These are phyloP conservation scores for Psilocybe tampanensis DNA, from an alignment of 768 basidiomycete species.

Conservation along the genomic window DNA sequence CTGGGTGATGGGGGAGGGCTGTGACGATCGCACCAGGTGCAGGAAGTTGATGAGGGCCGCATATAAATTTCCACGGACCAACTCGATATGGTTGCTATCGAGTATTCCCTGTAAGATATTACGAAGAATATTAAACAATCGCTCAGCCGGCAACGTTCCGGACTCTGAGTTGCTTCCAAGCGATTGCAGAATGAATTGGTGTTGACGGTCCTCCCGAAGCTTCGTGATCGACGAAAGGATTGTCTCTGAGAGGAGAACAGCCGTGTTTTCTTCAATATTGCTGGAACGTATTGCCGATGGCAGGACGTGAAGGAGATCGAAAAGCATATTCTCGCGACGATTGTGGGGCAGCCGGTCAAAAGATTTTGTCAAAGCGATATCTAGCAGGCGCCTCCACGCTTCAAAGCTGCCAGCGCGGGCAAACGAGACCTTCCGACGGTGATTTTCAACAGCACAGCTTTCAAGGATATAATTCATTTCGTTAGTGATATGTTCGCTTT, in stretches of 20 bases:
- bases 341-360: constrained; percentile 83
- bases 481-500: constrained; percentile 63
- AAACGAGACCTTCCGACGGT: constrained; percentile 77
- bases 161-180: constrained; percentile 63
- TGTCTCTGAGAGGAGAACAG: constrained; percentile 83
- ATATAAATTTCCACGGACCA: constrained; percentile 94
- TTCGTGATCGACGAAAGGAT: constrained; percentile 84
- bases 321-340: constrained; percentile 84
- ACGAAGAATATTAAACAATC: constrained; percentile 73
- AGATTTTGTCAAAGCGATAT: constrained; percentile 84
- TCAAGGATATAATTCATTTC: constrained; percentile 81
- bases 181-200: constrained; percentile 69
- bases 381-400: constrained; percentile 84
- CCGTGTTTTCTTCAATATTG: constrained; percentile 69
- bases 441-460: constrained; percentile 87
- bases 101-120: constrained; percentile 74
- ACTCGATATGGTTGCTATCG: constrained; percentile 77
- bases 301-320: constrained; percentile 86
- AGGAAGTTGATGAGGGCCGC: constrained; percentile 89
- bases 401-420: constrained; percentile 74
- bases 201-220: constrained; percentile 79
- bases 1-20: constrained; percentile 18
- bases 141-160: constrained; percentile 77
- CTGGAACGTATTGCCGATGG: constrained; percentile 67
- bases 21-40: constrained; percentile 61